phyloP scores from a whole-genome alignment of 2,329 filamentous ascomycete genomes.

The Colletotrichum falcatum region DNA sequence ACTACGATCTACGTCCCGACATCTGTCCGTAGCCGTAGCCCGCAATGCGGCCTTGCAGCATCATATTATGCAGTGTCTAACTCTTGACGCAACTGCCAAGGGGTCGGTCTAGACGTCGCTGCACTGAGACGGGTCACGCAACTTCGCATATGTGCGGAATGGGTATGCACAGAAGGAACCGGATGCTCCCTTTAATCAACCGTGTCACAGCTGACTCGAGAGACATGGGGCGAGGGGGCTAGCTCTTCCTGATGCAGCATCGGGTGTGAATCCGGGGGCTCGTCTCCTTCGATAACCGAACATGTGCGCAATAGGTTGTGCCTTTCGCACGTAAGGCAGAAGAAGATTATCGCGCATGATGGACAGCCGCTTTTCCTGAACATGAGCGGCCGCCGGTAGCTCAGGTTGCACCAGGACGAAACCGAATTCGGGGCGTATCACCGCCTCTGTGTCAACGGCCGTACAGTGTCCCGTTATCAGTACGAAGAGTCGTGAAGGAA shows the following conservation, averaged over 20 bases:
- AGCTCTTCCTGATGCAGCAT: background rate
- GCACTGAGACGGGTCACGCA: constrained; percentile 3
- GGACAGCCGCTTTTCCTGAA: constrained; percentile 11
- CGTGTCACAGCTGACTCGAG: background rate
- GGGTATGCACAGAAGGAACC: background rate
- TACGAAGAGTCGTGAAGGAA: no score
- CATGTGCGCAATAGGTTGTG: background rate
- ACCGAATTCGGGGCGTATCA: background rate
- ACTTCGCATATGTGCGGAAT: constrained; percentile 7
- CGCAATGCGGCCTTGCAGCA: constrained; percentile 29
- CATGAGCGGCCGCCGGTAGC: background rate
- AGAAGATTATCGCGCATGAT: background rate
- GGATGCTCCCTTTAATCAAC: background rate
- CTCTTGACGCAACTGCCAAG: constrained; percentile 1
- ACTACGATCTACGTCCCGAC: constrained; percentile 6
- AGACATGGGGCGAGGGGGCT: background rate
- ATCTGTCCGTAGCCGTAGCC: constrained; percentile 8
- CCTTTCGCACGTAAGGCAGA: background rate
- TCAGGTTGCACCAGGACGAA: background rate
- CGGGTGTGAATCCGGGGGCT: background rate
- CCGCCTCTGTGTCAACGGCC: background rate
- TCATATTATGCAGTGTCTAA: background rate
- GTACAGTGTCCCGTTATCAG: background rate
- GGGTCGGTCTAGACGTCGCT: constrained; percentile 1
- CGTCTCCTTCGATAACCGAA: constrained; percentile 1